Evolutionary conservation across 1,284 basidiomycete species (phyloP).

Genomic region (Flammula alnicola): DNA sequence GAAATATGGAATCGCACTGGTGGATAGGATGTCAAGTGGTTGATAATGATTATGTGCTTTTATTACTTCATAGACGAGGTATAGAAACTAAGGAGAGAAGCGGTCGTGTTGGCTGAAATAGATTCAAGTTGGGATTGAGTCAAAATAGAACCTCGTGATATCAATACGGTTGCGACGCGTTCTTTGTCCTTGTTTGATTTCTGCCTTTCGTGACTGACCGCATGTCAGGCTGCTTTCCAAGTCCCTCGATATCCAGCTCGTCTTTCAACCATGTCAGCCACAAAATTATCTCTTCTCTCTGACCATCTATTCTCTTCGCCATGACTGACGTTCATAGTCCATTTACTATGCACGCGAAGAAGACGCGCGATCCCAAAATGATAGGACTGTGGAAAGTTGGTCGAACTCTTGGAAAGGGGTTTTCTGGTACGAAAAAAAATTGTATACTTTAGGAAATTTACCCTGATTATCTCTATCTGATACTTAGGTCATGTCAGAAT

Average conservation of each 20-base stretch:
- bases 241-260: constrained; percentile 5
- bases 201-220: neutral
- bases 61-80: neutral
- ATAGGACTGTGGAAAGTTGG: constrained; percentile 96
- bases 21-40: neutral
- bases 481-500: constrained; percentile 86
- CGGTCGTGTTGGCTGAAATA: too few species aligned
- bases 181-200: constrained; percentile 34
- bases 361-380: constrained; percentile 66
- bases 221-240: constrained; percentile 11
- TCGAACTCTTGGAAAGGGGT: constrained; percentile 90
- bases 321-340: constrained; percentile 19
- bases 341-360: constrained; percentile 18
- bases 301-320: constrained; percentile 12
- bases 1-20: neutral
- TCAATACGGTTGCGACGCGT: constrained; percentile 31
- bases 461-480: constrained; percentile 6
- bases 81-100: neutral
- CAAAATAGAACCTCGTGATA: constrained; percentile 2
- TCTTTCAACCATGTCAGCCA: constrained; percentile 34
- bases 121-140: constrained; percentile 2
- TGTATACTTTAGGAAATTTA: constrained; percentile 6
- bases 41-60: neutral
- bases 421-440: constrained; percentile 67
- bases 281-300: constrained; percentile 22